Percentiles rank a stretch among this genome's conserved stretches.
phyloP scores from a whole-genome alignment of 768 basidiomycete genomes.

The Lactarius hatsudake region DNA sequence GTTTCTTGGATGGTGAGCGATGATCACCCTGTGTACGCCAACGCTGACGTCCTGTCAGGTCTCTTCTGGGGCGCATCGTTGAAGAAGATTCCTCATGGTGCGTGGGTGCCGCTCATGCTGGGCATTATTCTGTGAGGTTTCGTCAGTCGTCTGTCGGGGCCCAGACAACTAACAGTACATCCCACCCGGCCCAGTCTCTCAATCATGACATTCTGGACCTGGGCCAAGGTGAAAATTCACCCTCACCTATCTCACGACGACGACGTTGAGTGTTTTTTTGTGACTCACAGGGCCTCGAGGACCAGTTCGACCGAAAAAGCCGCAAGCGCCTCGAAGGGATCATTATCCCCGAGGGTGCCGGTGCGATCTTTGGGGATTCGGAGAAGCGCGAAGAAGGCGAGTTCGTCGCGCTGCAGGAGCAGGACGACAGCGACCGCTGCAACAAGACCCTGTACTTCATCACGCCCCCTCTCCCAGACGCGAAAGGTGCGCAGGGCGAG shows the following conservation, averaged over 20 bases:
- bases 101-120: slow-evolving; percentile 64
- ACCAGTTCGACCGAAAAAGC: slow-evolving; percentile 55
- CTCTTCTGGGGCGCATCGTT: slow-evolving; percentile 65
- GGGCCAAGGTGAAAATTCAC: slow-evolving; percentile 46
- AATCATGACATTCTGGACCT: slow-evolving; percentile 63
- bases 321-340: slow-evolving; percentile 54
- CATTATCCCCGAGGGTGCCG: slow-evolving; percentile 38
- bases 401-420: not conserved
- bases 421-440: not conserved
- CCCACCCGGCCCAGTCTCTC: slow-evolving; percentile 32
- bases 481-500: not conserved
- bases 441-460: slow-evolving; percentile 18
- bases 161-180: not conserved
- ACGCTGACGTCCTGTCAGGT: slow-evolving; percentile 26
- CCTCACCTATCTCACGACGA: not conserved
- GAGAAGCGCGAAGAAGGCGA: slow-evolving; percentile 11
- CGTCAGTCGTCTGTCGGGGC: not conserved
- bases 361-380: slow-evolving; percentile 14
- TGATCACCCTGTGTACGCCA: not conserved
- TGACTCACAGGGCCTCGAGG: slow-evolving; percentile 47
- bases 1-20: slow-evolving; percentile 56
- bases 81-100: slow-evolving; percentile 60
- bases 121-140: slow-evolving; percentile 46
- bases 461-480: not conserved
- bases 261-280: not conserved